Evolutionary conservation across 2,329 filamentous ascomycete species (phyloP), one percentile per base, ranked within the genome.

Genomic region (Fusarium nisikadoi): DNA sequence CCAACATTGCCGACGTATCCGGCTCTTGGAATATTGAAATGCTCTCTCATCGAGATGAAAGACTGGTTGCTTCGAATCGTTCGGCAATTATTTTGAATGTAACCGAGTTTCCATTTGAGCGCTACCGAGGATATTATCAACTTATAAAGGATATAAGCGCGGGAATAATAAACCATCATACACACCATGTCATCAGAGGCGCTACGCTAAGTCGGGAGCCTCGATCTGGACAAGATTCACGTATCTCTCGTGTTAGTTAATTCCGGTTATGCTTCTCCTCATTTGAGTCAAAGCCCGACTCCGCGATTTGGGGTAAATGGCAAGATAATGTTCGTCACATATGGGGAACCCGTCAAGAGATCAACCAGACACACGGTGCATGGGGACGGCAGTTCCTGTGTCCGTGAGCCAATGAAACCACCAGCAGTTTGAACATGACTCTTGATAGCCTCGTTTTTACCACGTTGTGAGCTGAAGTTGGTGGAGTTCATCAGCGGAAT

Each of bases 241-340:
- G 38, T 29, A 25, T 31, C 42, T 59, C 47, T 46, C n/a, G 29
- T 27, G 23, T 35, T 42, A 52, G 49, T 47, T 39, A 58, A 46
- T 57, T 45, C 12, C 13, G 13, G 39, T 66, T 70, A 74, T 73
- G 67, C 74, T 74, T 75, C 69, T 47, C 73, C 73, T 76, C 73
- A 69, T 43, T 53, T 41, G 43, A 19, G 29, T 54, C n/a, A 46
- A 39, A 35, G 35, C 10, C 49, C 46, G 42, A 23, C 35, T 60
- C 58, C 55, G 39, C 54, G 56, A 62, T 65, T 72, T 75, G 65
- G 65, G 59, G 65, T 64, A 65, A 47, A 55, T 41, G 25, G 25
- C 20, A 33, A 38, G 50, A 53, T 60, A 27, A 36, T 69, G 52
- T 33, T 56, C 36, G 36, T 50, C 55, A 55, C 53, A 62, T 60